These are phyloP conservation scores for Candida tetrigidarum DNA, from an alignment of 1,139 yeast species.

Conservation along the genomic window DNA sequence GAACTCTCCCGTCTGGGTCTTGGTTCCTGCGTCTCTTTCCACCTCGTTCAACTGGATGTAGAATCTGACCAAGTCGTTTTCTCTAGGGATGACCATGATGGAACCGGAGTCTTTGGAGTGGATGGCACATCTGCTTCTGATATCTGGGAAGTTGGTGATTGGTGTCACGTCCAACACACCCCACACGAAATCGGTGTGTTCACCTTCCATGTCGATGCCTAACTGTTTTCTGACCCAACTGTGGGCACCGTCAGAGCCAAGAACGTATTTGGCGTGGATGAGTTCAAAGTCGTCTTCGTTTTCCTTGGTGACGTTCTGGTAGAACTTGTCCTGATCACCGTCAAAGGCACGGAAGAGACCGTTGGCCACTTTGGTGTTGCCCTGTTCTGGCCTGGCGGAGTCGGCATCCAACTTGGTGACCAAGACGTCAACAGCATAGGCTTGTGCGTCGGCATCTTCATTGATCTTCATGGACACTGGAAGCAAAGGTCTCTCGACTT, in stretches of 20 bases:
- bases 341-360: constrained; percentile 35
- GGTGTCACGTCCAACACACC: constrained; percentile 41
- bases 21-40: constrained; percentile 22
- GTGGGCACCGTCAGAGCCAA: constrained; percentile 43
- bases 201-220: constrained; percentile 33
- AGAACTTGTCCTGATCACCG: constrained; percentile 27
- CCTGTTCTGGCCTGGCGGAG: constrained; percentile 26
- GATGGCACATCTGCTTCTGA: constrained; percentile 35
- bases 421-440: constrained; percentile 32
- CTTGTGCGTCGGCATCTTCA: constrained; percentile 23
- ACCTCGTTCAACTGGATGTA: constrained; percentile 31
- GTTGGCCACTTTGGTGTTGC: constrained; percentile 27
- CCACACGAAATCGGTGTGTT: constrained; percentile 39
- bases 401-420: constrained; percentile 17
- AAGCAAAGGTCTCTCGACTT: constrained; percentile 30
- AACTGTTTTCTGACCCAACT: constrained; percentile 35
- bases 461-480: constrained; percentile 28
- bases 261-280: constrained; percentile 34
- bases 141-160: constrained; percentile 39
- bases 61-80: constrained; percentile 33
- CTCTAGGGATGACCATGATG: constrained; percentile 39
- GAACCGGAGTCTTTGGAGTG: constrained; percentile 36
- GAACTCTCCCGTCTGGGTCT: constrained; percentile 6
- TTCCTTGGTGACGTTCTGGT: constrained; percentile 9
- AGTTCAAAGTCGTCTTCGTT: constrained; percentile 16